Conservation (phyloP, 805 yeast species). For the Candida loeiensis region DNA sequence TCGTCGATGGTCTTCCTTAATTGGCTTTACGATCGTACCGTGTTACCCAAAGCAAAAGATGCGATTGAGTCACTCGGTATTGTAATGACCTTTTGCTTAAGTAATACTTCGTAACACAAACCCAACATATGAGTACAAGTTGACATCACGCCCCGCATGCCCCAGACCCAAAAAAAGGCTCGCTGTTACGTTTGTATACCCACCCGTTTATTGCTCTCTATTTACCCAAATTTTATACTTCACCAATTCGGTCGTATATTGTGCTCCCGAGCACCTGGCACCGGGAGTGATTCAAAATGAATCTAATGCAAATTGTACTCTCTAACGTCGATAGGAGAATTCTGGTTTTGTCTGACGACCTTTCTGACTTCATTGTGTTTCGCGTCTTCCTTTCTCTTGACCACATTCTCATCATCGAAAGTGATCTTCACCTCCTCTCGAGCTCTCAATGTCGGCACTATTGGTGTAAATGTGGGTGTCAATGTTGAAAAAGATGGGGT, state of each 20-base stretch:
- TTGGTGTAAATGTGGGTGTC: constrained; percentile 19
- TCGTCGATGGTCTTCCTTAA: too few species aligned
- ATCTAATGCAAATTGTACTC: constrained; percentile 4
- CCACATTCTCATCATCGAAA: constrained; percentile 15
- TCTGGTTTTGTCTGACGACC: neutral
- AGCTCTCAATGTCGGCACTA: constrained; percentile 10
- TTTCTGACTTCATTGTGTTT: neutral
- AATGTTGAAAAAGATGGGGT: constrained; percentile 14
- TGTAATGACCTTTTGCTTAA: neutral
- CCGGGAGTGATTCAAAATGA: too few species aligned
- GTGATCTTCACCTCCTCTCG: constrained; percentile 14
- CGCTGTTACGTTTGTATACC: too few species aligned
- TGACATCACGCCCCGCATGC: too few species aligned
- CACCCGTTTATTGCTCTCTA: constrained; percentile 1
- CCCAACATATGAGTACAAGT: too few species aligned
- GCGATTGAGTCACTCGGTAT: neutral
- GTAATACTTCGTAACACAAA: neutral
- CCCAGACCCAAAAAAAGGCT: neutral
- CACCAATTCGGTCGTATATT: too few species aligned
- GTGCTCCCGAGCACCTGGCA: too few species aligned
- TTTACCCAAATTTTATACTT: neutral
- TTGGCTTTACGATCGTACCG: too few species aligned
- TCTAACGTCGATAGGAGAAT: neutral
- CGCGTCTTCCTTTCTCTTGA: constrained; percentile 5
- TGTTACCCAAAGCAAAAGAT: too few species aligned